Percentiles rank a stretch among this genome's conserved stretches.
Conservation (phyloP, 78 protist genomes). For the Bigelowiella natans region DNA sequence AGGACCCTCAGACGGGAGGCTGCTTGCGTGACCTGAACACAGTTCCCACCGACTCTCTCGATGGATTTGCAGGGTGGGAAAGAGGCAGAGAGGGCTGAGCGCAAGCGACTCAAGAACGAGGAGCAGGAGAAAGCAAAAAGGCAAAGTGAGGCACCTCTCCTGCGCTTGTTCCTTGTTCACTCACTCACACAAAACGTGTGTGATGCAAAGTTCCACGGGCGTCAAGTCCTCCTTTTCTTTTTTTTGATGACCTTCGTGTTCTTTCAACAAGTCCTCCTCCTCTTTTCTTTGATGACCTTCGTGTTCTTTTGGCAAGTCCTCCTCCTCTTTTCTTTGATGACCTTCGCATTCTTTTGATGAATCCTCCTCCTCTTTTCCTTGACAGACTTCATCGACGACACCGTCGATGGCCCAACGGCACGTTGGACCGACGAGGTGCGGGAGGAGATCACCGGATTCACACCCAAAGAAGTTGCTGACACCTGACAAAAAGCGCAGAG, state of each 20-base stretch:
- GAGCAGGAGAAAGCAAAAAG: background rate
- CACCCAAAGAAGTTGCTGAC: too few relatives aligned
- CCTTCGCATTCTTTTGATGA: too few relatives aligned
- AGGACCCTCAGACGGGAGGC: background rate
- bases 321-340: too few relatives aligned
- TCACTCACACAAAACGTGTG: background rate
- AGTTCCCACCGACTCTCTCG: too few relatives aligned
- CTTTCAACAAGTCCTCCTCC: too few relatives aligned
- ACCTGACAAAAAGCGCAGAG: too few relatives aligned
- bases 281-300: too few relatives aligned
- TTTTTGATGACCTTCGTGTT: background rate
- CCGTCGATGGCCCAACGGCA: too few relatives aligned
- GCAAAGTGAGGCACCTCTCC: background rate
- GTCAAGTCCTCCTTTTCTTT: background rate
- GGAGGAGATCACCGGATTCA: too few relatives aligned
- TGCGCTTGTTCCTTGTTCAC: background rate
- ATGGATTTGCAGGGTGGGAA: background rate
- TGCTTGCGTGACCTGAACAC: background rate
- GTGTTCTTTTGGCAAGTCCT: background rate
- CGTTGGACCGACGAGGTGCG: too few relatives aligned
- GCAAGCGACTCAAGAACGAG: background rate
- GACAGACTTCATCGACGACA: too few relatives aligned
- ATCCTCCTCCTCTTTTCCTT: too few relatives aligned
- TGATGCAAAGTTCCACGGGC: background rate
- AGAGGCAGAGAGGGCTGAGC: background rate